phyloP scores from a whole-genome alignment of 768 basidiomycete genomes.

The Boletus sp. region DNA sequence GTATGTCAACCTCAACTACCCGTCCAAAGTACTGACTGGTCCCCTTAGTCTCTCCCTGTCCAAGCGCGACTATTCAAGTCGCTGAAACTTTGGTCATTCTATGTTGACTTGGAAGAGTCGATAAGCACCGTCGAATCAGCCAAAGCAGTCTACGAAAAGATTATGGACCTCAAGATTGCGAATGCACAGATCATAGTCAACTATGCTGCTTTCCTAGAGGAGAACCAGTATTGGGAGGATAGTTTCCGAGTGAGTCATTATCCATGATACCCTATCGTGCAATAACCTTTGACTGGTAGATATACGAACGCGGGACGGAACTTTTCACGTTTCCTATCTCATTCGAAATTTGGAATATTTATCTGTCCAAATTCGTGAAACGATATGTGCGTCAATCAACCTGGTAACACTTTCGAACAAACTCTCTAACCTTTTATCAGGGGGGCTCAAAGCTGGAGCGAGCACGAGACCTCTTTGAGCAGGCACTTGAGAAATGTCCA shows the following conservation, averaged over 20 bases:
- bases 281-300: conserved; percentile 40
- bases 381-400: conserved; percentile 72
- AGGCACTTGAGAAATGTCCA: conserved; percentile 95
- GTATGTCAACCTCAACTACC: conserved; percentile 41
- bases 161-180: conserved; percentile 93
- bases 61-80: conserved; percentile 96
- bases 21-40: conserved; percentile 12
- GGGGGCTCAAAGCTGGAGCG: conserved; percentile 94
- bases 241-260: conserved; percentile 86
- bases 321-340: conserved; percentile 97
- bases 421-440: conserved; percentile 37
- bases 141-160: conserved; percentile 94
- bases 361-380: conserved; percentile 94
- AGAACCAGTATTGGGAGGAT: conserved; percentile 98
- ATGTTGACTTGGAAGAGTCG: conserved; percentile 95
- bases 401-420: not conserved
- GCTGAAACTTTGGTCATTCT: conserved; percentile 98
- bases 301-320: conserved; percentile 96
- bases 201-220: conserved; percentile 95
- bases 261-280: not conserved
- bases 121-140: conserved; percentile 91
- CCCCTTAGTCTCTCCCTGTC: conserved; percentile 66
- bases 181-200: conserved; percentile 98
- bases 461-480: conserved; percentile 96
- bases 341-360: conserved; percentile 99